Evolutionary conservation across 805 yeast genomes (phyloP).

Genomic region (Yarrowia osloensis): DNA sequence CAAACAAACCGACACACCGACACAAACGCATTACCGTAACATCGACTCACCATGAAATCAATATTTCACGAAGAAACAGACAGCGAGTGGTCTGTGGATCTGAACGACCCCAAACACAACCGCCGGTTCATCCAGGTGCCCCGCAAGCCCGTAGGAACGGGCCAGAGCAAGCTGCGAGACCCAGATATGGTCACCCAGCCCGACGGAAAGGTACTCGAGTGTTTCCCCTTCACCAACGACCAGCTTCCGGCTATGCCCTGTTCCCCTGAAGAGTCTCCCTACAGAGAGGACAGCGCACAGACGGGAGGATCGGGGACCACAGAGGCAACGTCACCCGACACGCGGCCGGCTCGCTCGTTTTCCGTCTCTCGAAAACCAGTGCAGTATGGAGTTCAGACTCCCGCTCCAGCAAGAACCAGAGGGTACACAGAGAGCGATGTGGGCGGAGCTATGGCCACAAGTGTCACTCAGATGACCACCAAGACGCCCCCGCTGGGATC

Average conservation of each 20-base stretch:
- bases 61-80: slow-evolving; percentile 30
- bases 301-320: neutral
- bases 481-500: slow-evolving; percentile 4
- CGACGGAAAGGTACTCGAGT: slow-evolving; percentile 16
- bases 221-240: slow-evolving; percentile 29
- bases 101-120: slow-evolving; percentile 20
- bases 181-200: slow-evolving; percentile 2
- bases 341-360: slow-evolving; percentile 7
- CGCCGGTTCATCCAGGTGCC: slow-evolving; percentile 26
- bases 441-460: neutral
- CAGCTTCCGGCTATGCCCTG: slow-evolving; percentile 11
- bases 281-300: neutral
- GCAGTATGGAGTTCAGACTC: slow-evolving; percentile 10
- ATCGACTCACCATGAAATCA: slow-evolving; percentile 8
- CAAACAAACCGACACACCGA: too few relatives aligned
- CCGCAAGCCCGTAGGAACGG: slow-evolving; percentile 21
- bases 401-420: neutral
- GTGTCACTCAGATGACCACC: neutral
- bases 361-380: slow-evolving; percentile 19
- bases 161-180: slow-evolving; percentile 26
- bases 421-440: slow-evolving; percentile 25
- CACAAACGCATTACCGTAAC: too few relatives aligned
- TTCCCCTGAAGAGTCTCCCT: slow-evolving; percentile 16
- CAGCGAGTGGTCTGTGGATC: slow-evolving; percentile 30
- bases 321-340: neutral